Evolutionary conservation across 306 rosid species (phyloP), one percentile per base, ranked within the genome.

Genomic region (Arachis hypogaea): DNA sequence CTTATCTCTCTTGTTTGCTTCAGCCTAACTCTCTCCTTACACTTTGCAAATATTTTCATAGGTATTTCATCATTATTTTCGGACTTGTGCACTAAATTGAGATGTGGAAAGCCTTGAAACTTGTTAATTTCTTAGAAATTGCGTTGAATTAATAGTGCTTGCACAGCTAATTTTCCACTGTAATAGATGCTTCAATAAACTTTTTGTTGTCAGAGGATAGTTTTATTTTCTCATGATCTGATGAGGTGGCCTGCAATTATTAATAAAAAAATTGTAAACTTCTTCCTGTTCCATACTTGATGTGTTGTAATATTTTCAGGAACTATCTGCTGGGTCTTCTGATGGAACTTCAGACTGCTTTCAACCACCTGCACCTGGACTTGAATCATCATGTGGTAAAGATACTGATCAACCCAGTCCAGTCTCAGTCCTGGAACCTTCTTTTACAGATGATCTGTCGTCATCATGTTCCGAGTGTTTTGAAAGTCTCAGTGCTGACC

Each of bases 331-430:
- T 58, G 84, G 63, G 67, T 73, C 82, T 28, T 78, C 86, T 14
- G 64, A 66, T 63, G 88, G 84, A 64, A 71, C 74, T 78, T 81
- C 90, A 50, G 71, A 76, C 72, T 79, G 74, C 14, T 70, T 56
- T 62, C 82, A 83, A 54, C 82, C 83, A 61, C 73, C 89, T 55
- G 63, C 54, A 9, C 81, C 85, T 44, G 83, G 82, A 73, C 69
- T 71, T 64, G 90, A 85, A 80, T 84, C 99, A 63, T 81, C 85
- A 18, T 75, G 83, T 74, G 78, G 86, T 40, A 94, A 94, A 85
- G 99, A 89, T 69, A 86, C 88, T 81, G 96, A 94, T 71, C 99
- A 92, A 67, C 99, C 99, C 46, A 94, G 99, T 86, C 99, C 99
- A 6, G 86, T 92, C 85, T 94, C 99, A 66, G 93, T 94, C 75